A percentile compares a stretch with the other conserved stretches of the same genome.
phyloP scores from a whole-genome alignment of 169 alveolate genomes.

The Plasmodium gonderi region DNA sequence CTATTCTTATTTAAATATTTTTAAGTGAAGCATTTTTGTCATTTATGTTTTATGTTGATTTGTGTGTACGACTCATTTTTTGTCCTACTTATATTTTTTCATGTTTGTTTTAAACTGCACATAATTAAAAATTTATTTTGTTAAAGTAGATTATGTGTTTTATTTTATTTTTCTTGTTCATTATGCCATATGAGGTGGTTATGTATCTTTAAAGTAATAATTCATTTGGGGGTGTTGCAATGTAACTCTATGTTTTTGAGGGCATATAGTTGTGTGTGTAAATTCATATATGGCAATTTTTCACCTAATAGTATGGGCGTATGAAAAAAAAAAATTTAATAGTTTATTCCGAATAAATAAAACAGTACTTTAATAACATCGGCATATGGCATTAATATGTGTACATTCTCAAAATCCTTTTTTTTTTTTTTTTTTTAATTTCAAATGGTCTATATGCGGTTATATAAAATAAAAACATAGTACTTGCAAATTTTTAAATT shows the following conservation, averaged over 20 bases:
- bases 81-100: background rate
- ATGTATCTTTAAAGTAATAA: background rate
- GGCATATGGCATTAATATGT: background rate
- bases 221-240: background rate
- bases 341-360: background rate
- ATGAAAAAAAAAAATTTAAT: background rate
- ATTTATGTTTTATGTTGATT: background rate
- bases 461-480: background rate
- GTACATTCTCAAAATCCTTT: background rate
- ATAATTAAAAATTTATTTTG: background rate
- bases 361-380: background rate
- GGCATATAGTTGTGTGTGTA: background rate
- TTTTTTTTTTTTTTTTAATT: background rate
- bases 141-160: background rate
- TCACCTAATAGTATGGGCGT: background rate
- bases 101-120: background rate
- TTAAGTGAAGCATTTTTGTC: background rate
- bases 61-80: background rate
- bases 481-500: background rate
- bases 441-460: background rate
- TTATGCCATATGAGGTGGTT: background rate
- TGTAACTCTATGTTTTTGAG: background rate
- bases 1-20: background rate
- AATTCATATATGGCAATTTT: background rate
- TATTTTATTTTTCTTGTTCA: slow-evolving; percentile 5